Conservation (phyloP, 805 yeast species). For the Kodamaea nitidulidarum region DNA sequence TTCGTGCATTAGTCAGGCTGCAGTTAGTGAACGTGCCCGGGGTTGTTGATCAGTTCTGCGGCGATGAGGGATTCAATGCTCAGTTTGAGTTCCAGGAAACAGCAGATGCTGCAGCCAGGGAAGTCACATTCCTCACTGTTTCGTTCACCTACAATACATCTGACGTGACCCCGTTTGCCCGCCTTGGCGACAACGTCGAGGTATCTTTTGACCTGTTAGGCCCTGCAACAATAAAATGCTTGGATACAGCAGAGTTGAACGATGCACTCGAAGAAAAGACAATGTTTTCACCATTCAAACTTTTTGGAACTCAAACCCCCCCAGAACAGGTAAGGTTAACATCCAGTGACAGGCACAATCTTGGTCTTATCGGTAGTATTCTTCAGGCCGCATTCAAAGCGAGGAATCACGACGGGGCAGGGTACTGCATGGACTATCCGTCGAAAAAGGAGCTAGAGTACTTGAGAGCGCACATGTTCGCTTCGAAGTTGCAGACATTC, state of each 20-base stretch:
- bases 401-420: constrained; percentile 29
- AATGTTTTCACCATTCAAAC: constrained; percentile 19
- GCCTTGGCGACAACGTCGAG: constrained; percentile 18
- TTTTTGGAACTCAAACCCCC: constrained; percentile 13
- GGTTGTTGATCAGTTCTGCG: constrained; percentile 15
- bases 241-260: constrained; percentile 23
- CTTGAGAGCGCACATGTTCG: constrained; percentile 19
- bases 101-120: constrained; percentile 1
- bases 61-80: constrained; percentile 9
- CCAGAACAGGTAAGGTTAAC: constrained; percentile 10
- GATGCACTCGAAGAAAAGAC: constrained; percentile 25
- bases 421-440: constrained; percentile 1
- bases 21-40: neutral
- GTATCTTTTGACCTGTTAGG: constrained; percentile 29
- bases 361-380: constrained; percentile 29
- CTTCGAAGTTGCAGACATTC: constrained; percentile 24
- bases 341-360: constrained; percentile 26
- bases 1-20: constrained; percentile 7
- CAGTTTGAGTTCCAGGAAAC: constrained; percentile 18
- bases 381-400: constrained; percentile 29
- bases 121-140: constrained; percentile 31
- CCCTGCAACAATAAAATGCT: constrained; percentile 19
- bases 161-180: constrained; percentile 30
- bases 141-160: constrained; percentile 32
- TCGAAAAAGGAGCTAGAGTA: too few relatives aligned